Conservation (phyloP, 192 early-diverging fungal genomes). For the Pilobolus umbonatus region DNA sequence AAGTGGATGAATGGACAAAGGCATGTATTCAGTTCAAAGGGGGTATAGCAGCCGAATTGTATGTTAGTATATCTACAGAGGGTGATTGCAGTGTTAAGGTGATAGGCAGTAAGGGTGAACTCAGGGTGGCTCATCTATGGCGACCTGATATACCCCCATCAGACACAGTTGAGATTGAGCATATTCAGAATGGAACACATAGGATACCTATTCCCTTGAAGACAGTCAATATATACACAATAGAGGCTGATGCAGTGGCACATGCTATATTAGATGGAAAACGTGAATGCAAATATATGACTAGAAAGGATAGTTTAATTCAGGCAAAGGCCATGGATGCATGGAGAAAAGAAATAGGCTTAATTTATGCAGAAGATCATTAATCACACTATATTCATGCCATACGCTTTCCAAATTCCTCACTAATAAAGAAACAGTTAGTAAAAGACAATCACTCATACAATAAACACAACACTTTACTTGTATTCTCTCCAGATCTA, state of each 20-base stretch:
- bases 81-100: slow-evolving; percentile 23
- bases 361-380: slow-evolving; percentile 23
- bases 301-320: slow-evolving; percentile 27
- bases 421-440: neutral
- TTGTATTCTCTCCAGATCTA: slow-evolving; percentile 39
- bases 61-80: slow-evolving; percentile 27
- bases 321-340: slow-evolving; percentile 30
- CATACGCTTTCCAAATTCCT: neutral
- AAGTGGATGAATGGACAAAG: slow-evolving; percentile 35
- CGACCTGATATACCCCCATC: slow-evolving; percentile 27
- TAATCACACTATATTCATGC: neutral
- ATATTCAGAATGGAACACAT: neutral
- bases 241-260: slow-evolving; percentile 30
- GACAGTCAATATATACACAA: slow-evolving; percentile 23
- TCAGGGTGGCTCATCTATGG: slow-evolving; percentile 28
- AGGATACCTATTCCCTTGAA: slow-evolving; percentile 5
- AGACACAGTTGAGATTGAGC: slow-evolving; percentile 17
- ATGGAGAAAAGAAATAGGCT: slow-evolving; percentile 30
- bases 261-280: slow-evolving; percentile 13
- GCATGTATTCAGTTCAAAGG: slow-evolving; percentile 24
- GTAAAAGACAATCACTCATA: neutral
- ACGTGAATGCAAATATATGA: slow-evolving; percentile 26
- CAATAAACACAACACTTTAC: slow-evolving; percentile 13
- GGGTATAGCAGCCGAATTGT: slow-evolving; percentile 20
- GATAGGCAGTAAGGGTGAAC: slow-evolving; percentile 20